These are phyloP conservation scores for Fragaria ananassa DNA, from an alignment of 306 rosid species.

Conservation along the genomic window DNA sequence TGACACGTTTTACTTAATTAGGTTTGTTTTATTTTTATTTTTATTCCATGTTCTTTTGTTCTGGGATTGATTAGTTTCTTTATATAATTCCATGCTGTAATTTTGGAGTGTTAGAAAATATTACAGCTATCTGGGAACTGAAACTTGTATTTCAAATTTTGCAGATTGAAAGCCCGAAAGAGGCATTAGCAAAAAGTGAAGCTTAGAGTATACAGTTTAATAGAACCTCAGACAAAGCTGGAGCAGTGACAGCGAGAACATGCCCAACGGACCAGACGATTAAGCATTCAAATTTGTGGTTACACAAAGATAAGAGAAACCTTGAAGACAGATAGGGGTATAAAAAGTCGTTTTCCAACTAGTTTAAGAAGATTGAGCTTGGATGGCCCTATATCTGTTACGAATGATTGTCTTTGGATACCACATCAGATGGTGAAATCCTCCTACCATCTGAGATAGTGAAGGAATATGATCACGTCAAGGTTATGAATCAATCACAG, in stretches of 20 bases:
- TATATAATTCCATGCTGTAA: neutral
- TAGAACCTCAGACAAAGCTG: slow-evolving; percentile 35
- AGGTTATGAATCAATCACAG: slow-evolving; percentile 40
- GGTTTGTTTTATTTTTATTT: no score
- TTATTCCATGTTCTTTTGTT: neutral
- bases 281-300: slow-evolving; percentile 67
- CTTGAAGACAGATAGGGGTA: slow-evolving; percentile 9
- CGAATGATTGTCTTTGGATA: slow-evolving; percentile 40
- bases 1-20: no score
- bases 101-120: neutral
- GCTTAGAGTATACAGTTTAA: slow-evolving; percentile 26
- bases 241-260: slow-evolving; percentile 22
- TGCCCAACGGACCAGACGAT: slow-evolving; percentile 52
- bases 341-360: slow-evolving; percentile 37
- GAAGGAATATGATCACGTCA: slow-evolving; percentile 29
- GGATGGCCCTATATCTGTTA: slow-evolving; percentile 61
- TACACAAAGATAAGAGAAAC: slow-evolving; percentile 34
- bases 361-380: slow-evolving; percentile 63
- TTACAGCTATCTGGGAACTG: neutral
- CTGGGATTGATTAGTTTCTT: neutral
- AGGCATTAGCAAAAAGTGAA: slow-evolving; percentile 61
- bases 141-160: slow-evolving; percentile 15
- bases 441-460: slow-evolving; percentile 23
- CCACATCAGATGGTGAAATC: slow-evolving; percentile 26
- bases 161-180: slow-evolving; percentile 72